Base-by-base conservation (phyloP, 306 rosid species). In the Dalbergia cochinchinensis region DNA sequence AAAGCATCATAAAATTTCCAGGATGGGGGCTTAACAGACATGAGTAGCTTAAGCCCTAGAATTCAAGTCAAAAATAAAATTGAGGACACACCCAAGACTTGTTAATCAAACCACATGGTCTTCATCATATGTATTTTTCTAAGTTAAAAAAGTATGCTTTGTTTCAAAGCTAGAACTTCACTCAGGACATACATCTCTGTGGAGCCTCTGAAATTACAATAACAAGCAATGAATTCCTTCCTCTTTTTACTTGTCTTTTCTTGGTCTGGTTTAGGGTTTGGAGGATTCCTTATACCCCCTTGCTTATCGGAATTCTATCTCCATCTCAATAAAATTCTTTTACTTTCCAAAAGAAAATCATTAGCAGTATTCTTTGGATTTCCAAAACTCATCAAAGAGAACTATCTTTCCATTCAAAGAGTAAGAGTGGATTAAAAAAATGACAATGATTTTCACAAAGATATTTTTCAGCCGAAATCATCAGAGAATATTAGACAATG, bases 1-100 rank as follows among this genome's bases (percentile, higher is more conserved):
- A 80, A 70, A 58, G 14, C 26, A 37, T 61, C 51, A 60, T 14
- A 76, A 13, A 80, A 48, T 16, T 31, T 76, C 12, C 60, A 37
- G 11, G 3, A 42, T 50, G 53, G 5, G 15, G 14, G 53, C 15
- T 47, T 15, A 3, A 47, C 53, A 11, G 53, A 47, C 10, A 11
- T 47, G 53, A 47, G 15, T 0, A 13, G 4, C 2, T 14, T 20
- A 53, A 13, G 59, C 59, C 20, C 59, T 53, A 53, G 7, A 54
- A 54, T 54, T 54, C 26, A 54, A 16, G 20, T 7, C 60, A 54
- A 54, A 16, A n/a, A 53, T 53, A 53, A 53, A 53, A 13, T 13
- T 13, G 7, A 53, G 7, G 58, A n/a, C 7, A 7, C 1, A 54
- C 60, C 60, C 3, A 54, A 6, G 22, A 18, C 20, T 6, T 6